Percentiles rank a stretch among this genome's conserved stretches.
phyloP scores from a whole-genome alignment of 2,329 filamentous ascomycete species.

The Fusarium annulatum region DNA sequence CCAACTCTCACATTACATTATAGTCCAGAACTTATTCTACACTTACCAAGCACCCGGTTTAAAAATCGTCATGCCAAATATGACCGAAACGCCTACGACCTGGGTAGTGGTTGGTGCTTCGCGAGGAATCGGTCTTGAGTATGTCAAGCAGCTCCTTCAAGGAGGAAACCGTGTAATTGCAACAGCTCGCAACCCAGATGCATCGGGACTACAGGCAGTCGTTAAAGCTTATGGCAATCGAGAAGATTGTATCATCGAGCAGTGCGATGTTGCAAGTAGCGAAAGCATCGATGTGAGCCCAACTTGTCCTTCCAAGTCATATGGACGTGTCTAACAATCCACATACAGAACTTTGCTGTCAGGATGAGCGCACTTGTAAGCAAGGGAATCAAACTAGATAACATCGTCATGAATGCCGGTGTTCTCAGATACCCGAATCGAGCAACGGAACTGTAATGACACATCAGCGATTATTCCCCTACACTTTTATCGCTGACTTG shows the following conservation, averaged over 20 bases:
- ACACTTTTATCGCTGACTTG: accelerated
- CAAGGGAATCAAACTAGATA: not conserved
- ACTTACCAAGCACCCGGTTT: no score
- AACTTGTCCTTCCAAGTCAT: accelerated
- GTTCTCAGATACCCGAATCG: not conserved
- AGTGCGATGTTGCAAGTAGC: not conserved
- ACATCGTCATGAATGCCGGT: not conserved
- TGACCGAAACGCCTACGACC: accelerated
- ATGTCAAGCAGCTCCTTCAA: not conserved
- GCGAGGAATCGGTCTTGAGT: not conserved
- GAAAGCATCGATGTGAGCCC: not conserved
- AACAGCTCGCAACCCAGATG: not conserved
- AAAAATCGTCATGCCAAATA: not conserved
- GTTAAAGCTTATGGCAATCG: accelerated
- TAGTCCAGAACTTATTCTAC: accelerated
- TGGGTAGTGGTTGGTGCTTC: slow-evolving; percentile 5
- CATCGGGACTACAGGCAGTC: accelerated
- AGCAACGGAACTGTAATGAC: not conserved
- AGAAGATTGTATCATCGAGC: not conserved
- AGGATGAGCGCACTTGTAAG: accelerated
- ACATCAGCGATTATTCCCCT: accelerated
- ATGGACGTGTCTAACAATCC: no score
- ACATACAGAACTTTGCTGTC: not conserved
- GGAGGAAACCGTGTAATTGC: not conserved
- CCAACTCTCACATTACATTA: accelerated